These are phyloP conservation scores for Macaranga tanarius DNA, from an alignment of 441 rosid genomes.

Conservation along the genomic window DNA sequence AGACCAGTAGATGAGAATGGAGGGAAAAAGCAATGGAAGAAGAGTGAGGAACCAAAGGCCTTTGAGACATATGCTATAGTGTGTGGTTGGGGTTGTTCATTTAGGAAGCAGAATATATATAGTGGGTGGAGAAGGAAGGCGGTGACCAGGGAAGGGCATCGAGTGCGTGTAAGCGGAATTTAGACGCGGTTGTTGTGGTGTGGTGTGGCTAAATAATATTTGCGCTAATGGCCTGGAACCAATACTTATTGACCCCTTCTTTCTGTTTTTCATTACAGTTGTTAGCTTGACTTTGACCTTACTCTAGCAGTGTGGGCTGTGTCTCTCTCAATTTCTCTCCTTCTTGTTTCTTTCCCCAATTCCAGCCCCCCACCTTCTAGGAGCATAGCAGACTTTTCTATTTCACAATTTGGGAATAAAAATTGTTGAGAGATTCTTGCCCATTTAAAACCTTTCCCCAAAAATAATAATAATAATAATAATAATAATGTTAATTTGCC, in stretches of 20 bases:
- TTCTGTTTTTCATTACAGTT: not conserved
- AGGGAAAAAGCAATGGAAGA: constrained; percentile 59
- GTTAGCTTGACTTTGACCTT: not conserved
- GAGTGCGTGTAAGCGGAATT: not conserved
- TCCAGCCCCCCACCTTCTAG: too few species aligned
- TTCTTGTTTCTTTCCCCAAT: too few species aligned
- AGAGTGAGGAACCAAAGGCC: constrained; percentile 58
- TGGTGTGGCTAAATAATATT: not conserved
- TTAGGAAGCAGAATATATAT: not conserved
- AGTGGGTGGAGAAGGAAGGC: not conserved
- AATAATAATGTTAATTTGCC: too few species aligned
- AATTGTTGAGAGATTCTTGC: too few species aligned
- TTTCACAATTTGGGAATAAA: too few species aligned
- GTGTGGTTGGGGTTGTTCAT: not conserved
- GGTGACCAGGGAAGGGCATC: not conserved
- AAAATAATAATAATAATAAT: too few species aligned
- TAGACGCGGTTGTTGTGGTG: not conserved
- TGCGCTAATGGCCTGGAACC: not conserved
- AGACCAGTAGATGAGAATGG: constrained; percentile 58
- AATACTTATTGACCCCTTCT: not conserved
- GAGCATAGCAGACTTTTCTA: too few species aligned
- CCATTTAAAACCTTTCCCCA: too few species aligned
- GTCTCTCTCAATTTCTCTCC: too few species aligned
- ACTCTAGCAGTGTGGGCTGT: too few species aligned
- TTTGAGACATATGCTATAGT: constrained; percentile 56